phyloP scores from a whole-genome alignment of 352 stramenopile species.

The Phytophthora agathidicida region DNA sequence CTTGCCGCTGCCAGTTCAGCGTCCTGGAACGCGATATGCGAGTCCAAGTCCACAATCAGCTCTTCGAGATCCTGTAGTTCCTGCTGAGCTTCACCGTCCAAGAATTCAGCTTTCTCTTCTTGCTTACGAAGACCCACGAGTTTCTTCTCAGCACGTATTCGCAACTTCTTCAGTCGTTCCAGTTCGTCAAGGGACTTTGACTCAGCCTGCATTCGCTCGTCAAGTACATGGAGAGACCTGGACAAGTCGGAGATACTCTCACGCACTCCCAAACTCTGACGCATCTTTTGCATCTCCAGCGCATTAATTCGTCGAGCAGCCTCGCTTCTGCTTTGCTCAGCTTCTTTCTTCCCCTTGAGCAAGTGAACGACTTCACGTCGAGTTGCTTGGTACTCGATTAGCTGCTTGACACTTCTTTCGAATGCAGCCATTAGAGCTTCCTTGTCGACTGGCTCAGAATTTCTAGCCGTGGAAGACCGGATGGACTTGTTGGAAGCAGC shows the following conservation, averaged over 20 bases:
- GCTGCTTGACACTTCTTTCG: constrained; percentile 54
- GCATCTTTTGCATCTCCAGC: constrained; percentile 86
- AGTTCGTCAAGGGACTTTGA: constrained; percentile 68
- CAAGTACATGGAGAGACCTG: constrained; percentile 58
- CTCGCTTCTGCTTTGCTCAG: constrained; percentile 63
- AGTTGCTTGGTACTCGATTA: constrained; percentile 66
- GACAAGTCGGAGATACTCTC: constrained; percentile 81
- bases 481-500: constrained; percentile 13
- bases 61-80: constrained; percentile 76
- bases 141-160: constrained; percentile 71
- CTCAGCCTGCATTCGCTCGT: constrained; percentile 70
- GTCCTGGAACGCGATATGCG: constrained; percentile 86
- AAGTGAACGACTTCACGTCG: constrained; percentile 65
- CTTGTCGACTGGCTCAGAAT: constrained; percentile 13
- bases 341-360: constrained; percentile 69
- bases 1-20: constrained; percentile 59
- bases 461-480: constrained; percentile 14
- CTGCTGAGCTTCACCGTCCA: constrained; percentile 69
- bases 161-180: constrained; percentile 71
- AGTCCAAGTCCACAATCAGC: constrained; percentile 79
- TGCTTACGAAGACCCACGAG: constrained; percentile 48
- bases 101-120: constrained; percentile 57
- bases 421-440: constrained; percentile 37
- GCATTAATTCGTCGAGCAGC: constrained; percentile 59
- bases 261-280: constrained; percentile 70